Percentiles rank a stretch among this genome's conserved stretches.
phyloP scores from a whole-genome alignment of 768 basidiomycete genomes.

The Naganishia randhawae region DNA sequence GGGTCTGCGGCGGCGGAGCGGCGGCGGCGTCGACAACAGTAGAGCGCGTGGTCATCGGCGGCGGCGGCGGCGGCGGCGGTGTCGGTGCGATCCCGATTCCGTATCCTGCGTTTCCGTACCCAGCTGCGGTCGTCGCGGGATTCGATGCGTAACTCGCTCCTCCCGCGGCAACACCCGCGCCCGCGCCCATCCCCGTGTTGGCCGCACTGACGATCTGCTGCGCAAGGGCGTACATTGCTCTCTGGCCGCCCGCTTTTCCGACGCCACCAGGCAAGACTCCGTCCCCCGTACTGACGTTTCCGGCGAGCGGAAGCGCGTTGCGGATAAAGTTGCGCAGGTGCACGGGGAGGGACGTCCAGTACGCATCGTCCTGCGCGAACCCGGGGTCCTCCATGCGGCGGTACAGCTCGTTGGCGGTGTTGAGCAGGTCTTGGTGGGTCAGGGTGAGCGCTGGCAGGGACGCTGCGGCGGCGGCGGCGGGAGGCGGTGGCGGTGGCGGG shows the following conservation, averaged over 20 bases:
- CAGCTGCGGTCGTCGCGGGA: slow-evolving; percentile 6
- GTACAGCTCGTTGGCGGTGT: slow-evolving; percentile 63
- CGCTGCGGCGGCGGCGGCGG: too few species aligned
- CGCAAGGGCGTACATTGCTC: slow-evolving; percentile 66
- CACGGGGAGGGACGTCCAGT: slow-evolving; percentile 66
- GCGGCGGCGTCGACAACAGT: background rate
- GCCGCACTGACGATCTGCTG: slow-evolving; percentile 58
- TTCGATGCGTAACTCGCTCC: too few species aligned
- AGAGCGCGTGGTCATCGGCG: slow-evolving; percentile 29
- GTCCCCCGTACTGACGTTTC: slow-evolving; percentile 31
- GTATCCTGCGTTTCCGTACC: slow-evolving; percentile 38
- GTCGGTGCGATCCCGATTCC: background rate
- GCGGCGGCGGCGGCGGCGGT: slow-evolving; percentile 18
- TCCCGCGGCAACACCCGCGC: slow-evolving; percentile 50
- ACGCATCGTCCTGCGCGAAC: slow-evolving; percentile 60
- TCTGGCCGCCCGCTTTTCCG: slow-evolving; percentile 54
- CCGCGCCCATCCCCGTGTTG: slow-evolving; percentile 47
- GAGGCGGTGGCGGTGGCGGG: background rate
- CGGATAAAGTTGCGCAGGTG: slow-evolving; percentile 69
- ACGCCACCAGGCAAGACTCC: slow-evolving; percentile 31
- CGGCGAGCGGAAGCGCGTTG: slow-evolving; percentile 53
- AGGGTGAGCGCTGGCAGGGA: slow-evolving; percentile 32
- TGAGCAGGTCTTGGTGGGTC: slow-evolving; percentile 61
- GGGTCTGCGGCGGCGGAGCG: slow-evolving; percentile 33
- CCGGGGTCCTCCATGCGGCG: slow-evolving; percentile 56